Evolutionary conservation across 805 yeast species (phyloP).

Genomic region (Candida dendrica): DNA sequence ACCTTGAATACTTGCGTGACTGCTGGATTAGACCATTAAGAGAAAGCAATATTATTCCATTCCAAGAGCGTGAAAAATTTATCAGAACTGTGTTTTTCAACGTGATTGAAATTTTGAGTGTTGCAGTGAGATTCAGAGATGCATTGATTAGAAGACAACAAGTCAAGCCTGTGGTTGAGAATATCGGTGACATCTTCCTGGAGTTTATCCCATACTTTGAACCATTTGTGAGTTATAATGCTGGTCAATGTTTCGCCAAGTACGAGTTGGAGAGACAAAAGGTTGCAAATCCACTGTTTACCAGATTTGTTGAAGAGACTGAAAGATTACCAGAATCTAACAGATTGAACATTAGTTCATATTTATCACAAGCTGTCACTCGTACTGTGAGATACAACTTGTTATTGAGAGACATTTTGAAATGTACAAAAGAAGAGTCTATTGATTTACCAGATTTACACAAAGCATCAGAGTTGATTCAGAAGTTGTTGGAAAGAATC

Average conservation of each 20-base stretch:
- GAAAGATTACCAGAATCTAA: conserved; percentile 80
- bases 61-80: conserved; percentile 82
- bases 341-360: conserved; percentile 87
- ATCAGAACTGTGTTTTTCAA: conserved; percentile 89
- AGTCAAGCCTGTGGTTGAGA: conserved; percentile 74
- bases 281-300: conserved; percentile 81
- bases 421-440: conserved; percentile 71
- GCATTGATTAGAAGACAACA: conserved; percentile 84
- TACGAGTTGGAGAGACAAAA: conserved; percentile 93
- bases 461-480: conserved; percentile 68
- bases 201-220: conserved; percentile 83
- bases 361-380: conserved; percentile 90
- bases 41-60: conserved; percentile 81
- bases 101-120: conserved; percentile 76
- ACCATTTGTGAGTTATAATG: conserved; percentile 89
- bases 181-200: conserved; percentile 80
- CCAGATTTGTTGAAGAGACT: conserved; percentile 88
- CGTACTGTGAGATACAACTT: conserved; percentile 93
- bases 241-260: conserved; percentile 90
- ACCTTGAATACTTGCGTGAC: conserved; percentile 86
- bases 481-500: conserved; percentile 61
- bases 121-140: conserved; percentile 81
- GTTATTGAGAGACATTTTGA: conserved; percentile 72
- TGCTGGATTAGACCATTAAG: conserved; percentile 89
- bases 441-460: conserved; percentile 53